Evolutionary conservation across 495 filamentous ascomycete species (phyloP).

Genomic region (Staphylotrichum tortipilum): DNA sequence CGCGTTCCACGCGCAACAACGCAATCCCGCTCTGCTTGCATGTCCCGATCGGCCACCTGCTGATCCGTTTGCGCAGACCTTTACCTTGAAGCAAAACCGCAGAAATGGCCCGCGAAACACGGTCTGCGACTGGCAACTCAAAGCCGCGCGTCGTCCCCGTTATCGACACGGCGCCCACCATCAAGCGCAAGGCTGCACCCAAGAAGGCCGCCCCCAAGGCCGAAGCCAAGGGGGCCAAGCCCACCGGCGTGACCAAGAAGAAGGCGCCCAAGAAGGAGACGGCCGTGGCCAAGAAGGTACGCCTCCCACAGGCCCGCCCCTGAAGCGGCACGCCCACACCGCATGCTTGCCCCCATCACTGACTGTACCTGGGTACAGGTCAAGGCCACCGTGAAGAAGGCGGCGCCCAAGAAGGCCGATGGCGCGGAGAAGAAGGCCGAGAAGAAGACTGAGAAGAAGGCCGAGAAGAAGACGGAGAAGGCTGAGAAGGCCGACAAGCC

Average conservation of each 20-base stretch:
- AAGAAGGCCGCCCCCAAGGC: conserved; percentile 31
- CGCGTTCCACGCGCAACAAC: background rate
- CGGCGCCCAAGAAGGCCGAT: conserved; percentile 9
- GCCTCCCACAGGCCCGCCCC: background rate
- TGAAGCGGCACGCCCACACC: background rate
- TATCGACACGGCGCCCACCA: conserved; percentile 41
- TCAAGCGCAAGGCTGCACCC: conserved; percentile 37
- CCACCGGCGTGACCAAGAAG: conserved; percentile 47
- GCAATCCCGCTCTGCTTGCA: background rate
- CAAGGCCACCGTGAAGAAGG: conserved; percentile 27
- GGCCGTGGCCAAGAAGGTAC: conserved; percentile 40
- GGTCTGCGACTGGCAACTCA: conserved; percentile 47
- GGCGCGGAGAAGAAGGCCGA: conserved; percentile 3
- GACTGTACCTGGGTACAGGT: conserved; percentile 18
- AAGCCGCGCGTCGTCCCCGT: conserved; percentile 45
- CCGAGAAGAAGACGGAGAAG: conserved; percentile 11
- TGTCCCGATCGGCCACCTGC: background rate
- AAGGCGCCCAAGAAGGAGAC: conserved; percentile 44
- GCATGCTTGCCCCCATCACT: background rate
- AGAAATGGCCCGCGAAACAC: conserved; percentile 47
- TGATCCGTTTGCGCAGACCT: conserved; percentile 7
- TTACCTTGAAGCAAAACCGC: conserved; percentile 11
- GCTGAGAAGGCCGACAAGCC: conserved; percentile 14
- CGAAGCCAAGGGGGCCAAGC: conserved; percentile 40
- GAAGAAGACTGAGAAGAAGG: conserved; percentile 17